Evolutionary conservation across 345 rosid genomes (phyloP), one percentile per base, ranked within the genome.

Genomic region (Salix purpurea): DNA sequence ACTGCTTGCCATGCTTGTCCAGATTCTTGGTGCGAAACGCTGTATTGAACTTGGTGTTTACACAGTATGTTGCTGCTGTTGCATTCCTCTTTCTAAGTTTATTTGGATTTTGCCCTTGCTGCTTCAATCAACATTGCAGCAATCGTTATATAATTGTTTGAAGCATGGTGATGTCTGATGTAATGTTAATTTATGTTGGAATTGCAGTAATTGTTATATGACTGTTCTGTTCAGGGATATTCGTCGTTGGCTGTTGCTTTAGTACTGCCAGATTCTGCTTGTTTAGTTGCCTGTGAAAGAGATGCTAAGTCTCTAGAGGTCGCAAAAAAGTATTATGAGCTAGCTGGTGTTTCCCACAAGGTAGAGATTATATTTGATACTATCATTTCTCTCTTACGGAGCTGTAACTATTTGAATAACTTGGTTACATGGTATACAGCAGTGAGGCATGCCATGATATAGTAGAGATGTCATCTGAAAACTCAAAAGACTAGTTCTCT

Each of bases 11-110:
- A 92, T 91, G 97, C 91, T 95, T 67, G 97, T 91, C 75, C 95
- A 89, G 85, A 83, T 90, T 74, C 92, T 91, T 16, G 93, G 93
- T 19, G 97, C 97, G 7, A 80, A 88, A 78, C 88, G 90, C 34
- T 95, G 97, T 76, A 91, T 95, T 46, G 97, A 92, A 89, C 88
- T 92, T 14, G 99, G 97, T 73, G 97, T 95, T 77, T 95, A 88
- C 84, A 92, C 95, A 36, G 97, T 92, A 86, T 23, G 88, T 78
- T 48, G 76, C 30, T 28, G 76, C 26, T 28, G 7, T 67, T 14
- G 7, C 37, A 21, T 34, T 46, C n/a, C 24, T 12, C 6, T 60
- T 30, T 36, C 60, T 4, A 42, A 9, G 24, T 52, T 37, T 7
- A 6, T 8, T 28, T 40, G 60, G 28, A 28, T 6, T 26, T 5